Percentiles rank a stretch among this genome's conserved stretches.
Conservation (phyloP, 768 basidiomycete genomes). For the Sistotremastrum niveocremeum region DNA sequence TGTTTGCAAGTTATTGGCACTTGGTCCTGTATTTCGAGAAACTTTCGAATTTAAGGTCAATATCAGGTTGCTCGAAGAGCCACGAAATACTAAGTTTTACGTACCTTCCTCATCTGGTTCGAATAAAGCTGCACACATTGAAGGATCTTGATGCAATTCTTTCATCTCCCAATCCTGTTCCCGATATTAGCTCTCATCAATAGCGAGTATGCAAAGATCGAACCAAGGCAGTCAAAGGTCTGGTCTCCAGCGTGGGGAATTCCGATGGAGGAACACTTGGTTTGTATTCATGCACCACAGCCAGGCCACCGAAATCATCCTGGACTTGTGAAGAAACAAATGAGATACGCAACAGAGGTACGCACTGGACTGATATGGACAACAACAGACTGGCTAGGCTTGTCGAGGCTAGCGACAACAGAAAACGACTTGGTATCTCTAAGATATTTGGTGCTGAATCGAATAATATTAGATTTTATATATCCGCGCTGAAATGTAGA, state of each 20-base stretch:
- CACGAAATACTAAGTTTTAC: no score
- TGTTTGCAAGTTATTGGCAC: neutral
- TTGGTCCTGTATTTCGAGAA: no score
- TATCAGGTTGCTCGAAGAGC: no score
- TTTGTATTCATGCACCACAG: conserved; percentile 37
- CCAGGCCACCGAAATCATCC: conserved; percentile 66
- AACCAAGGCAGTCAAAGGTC: conserved; percentile 51
- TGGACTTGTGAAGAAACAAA: conserved; percentile 17
- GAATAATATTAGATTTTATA: neutral
- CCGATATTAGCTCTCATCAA: no score
- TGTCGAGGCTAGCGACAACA: conserved; percentile 45
- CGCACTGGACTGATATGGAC: conserved; percentile 52
- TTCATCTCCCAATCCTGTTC: conserved; percentile 32
- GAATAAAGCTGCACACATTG: no score
- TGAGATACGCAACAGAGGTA: neutral
- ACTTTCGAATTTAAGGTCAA: no score
- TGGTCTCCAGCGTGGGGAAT: conserved; percentile 60
- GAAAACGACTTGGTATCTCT: conserved; percentile 44
- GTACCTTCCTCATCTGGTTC: no score
- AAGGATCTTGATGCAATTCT: no score
- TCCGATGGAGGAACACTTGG: conserved; percentile 38
- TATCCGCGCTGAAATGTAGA: neutral
- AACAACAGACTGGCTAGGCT: conserved; percentile 58
- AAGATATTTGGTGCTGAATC: conserved; percentile 52
- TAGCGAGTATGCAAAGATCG: no score